Percentiles rank a stretch among this genome's conserved stretches.
Conservation (phyloP, 257 asterid genomes). For the Fraxinus excelsior region DNA sequence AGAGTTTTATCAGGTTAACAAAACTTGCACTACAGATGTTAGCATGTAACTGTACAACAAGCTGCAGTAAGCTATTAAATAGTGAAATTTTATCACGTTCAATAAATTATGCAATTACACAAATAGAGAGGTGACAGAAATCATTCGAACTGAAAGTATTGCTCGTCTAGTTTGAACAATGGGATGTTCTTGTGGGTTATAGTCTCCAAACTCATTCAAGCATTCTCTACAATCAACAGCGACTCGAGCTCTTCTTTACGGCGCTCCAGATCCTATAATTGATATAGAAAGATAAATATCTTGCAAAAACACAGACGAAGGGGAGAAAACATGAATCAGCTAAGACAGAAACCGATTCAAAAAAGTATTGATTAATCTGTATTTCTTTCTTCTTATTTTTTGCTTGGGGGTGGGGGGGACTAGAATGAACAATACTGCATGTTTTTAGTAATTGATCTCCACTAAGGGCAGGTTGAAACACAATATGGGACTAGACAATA, state of each 20-base stretch:
- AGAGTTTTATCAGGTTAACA: not conserved
- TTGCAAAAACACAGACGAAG: not conserved
- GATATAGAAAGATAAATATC: not conserved
- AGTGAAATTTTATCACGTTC: not conserved
- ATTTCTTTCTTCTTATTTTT: not conserved
- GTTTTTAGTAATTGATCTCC: not conserved
- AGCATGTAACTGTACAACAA: not conserved
- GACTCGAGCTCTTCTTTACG: constrained; percentile 89
- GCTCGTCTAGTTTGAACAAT: not conserved
- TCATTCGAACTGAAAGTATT: not conserved
- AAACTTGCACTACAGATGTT: not conserved
- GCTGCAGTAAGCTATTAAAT: not conserved
- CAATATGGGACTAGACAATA: not conserved
- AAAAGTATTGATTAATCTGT: not conserved
- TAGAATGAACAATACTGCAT: not conserved
- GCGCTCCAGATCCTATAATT: constrained; percentile 73
- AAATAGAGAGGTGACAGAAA: not conserved
- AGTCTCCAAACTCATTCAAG: constrained; percentile 31
- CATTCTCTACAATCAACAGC: constrained; percentile 45
- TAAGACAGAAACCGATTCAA: not conserved
- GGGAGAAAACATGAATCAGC: not conserved
- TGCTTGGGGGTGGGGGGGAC: not conserved
- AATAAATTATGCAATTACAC: not conserved
- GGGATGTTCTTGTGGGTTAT: not conserved
- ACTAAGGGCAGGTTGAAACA: not conserved